Base-by-base conservation (phyloP, 129 eudicot genomes). In the Logfia minima region DNA sequence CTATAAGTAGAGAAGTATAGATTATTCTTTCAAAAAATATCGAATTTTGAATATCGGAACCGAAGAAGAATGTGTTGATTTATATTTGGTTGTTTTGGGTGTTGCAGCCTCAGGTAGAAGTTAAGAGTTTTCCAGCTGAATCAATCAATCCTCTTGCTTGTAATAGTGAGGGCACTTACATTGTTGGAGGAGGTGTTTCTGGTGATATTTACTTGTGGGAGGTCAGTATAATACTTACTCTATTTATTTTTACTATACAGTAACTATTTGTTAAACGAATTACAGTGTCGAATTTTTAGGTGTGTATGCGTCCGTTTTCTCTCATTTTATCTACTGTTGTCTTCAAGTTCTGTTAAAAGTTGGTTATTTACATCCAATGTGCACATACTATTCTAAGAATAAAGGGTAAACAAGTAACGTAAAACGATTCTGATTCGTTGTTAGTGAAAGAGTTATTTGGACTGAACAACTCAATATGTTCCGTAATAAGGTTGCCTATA, bases 101-200 rank as follows among this genome's bases (percentile, higher is more conserved):
- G 28, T 55, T 79, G 81, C 89, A 93, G 96, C 95, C 98, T 74
- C 96, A 88, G 80, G 87, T 81, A 39, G 95, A 90, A 84, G 92
- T 90, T 3, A 93, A 89, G 88, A 88, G 98, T 75, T 93, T 93
- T 79, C 98, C 96, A 2, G 90, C 96, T 0, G 95, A 90, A 81
- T 81, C 90, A 9, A 87, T 90, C 56, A 88, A 81, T 71, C 87
- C 96, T 5, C 83, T 93, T 41, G 90, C 87, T 6, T 82, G 88
- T 8, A 88, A 92, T 62, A 52, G 75, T 43, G 92, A 88, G 1
- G 96, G 95, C 41, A 86, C 90, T 75, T 90, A 88, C 75, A 79
- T 90, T 9, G 85, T 86, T 39, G 98, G 94, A 37, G 96, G 96
- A 53, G 88, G 90, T 51, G 86, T 84, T 67, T 86, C 90, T 6